Conservation (phyloP, 2,329 filamentous ascomycete species). For the Didymella glomerata region DNA sequence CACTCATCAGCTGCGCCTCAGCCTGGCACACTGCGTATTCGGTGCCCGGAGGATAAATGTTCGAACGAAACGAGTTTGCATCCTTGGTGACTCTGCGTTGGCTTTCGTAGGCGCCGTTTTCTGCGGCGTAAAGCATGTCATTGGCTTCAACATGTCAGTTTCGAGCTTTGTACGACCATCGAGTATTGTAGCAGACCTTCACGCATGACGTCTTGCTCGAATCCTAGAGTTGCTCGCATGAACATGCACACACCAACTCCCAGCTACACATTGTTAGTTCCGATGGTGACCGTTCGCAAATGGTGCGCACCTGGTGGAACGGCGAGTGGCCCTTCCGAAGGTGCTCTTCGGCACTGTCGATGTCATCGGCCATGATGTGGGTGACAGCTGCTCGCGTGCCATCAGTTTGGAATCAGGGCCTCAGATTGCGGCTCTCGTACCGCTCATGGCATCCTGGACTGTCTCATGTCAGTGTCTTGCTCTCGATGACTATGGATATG, state of each 20-base stretch:
- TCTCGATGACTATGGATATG: neutral
- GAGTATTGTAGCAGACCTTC: conserved; percentile 60
- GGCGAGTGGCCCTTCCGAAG: conserved; percentile 77
- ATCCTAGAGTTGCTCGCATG: conserved; percentile 84
- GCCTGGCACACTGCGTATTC: conserved; percentile 88
- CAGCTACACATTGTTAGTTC: conserved; percentile 60
- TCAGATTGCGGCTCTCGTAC: conserved; percentile 39
- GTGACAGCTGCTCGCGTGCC: conserved; percentile 62
- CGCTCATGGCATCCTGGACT: conserved; percentile 60
- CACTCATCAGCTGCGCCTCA: conserved; percentile 87
- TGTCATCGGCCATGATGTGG: conserved; percentile 87
- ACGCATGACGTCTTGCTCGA: conserved; percentile 90
- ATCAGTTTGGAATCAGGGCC: conserved; percentile 32
- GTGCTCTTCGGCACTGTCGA: conserved; percentile 79
- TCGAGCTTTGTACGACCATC: neutral
- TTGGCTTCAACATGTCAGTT: conserved; percentile 62
- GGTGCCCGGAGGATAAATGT: conserved; percentile 81
- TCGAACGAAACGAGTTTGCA: conserved; percentile 61
- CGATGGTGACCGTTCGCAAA: conserved; percentile 2
- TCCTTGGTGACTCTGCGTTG: conserved; percentile 78
- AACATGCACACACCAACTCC: conserved; percentile 84
- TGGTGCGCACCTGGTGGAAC: conserved; percentile 74
- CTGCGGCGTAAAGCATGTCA: conserved; percentile 75
- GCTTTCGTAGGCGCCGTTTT: conserved; percentile 78
- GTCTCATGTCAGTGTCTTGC: conserved; percentile 8